phyloP scores from a whole-genome alignment of 73 alveolate genomes.

The Paramecium pentaurelia region DNA sequence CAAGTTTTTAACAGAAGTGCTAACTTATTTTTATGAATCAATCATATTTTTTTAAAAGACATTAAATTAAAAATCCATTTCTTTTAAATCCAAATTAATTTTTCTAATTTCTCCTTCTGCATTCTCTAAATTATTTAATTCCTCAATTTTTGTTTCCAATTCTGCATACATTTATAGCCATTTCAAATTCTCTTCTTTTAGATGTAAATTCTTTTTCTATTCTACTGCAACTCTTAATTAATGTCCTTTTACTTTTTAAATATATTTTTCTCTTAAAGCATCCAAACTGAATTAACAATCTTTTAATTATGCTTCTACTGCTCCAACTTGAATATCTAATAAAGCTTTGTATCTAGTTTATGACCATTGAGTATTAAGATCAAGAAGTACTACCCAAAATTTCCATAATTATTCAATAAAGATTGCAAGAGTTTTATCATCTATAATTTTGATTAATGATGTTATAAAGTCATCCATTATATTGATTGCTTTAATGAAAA shows the following conservation, averaged over 20 bases:
- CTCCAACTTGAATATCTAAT: neutral
- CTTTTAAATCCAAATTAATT: neutral
- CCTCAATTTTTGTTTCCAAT: neutral
- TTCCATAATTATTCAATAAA: conserved; percentile 36
- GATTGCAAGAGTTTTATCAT: neutral
- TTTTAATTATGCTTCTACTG: neutral
- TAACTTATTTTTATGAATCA: neutral
- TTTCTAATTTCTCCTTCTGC: conserved; percentile 7
- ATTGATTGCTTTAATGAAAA: neutral
- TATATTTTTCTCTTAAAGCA: conserved; percentile 1
- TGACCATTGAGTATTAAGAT: conserved; percentile 22
- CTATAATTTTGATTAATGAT: neutral
- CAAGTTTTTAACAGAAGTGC: neutral
- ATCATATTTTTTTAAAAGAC: neutral
- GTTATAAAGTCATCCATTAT: conserved; percentile 9
- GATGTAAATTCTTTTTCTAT: neutral
- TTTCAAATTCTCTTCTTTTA: conserved; percentile 13
- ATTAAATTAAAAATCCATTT: neutral
- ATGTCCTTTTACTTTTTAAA: neutral
- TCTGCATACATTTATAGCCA: neutral
- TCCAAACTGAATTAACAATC: neutral
- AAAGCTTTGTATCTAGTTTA: neutral
- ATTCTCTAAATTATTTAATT: neutral
- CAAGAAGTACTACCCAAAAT: conserved; percentile 6
- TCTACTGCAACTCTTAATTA: neutral